Percentiles rank a stretch among this genome's conserved stretches.
Conservation (phyloP, 805 yeast genomes). For the Wickerhamomyces sydowiorum region DNA sequence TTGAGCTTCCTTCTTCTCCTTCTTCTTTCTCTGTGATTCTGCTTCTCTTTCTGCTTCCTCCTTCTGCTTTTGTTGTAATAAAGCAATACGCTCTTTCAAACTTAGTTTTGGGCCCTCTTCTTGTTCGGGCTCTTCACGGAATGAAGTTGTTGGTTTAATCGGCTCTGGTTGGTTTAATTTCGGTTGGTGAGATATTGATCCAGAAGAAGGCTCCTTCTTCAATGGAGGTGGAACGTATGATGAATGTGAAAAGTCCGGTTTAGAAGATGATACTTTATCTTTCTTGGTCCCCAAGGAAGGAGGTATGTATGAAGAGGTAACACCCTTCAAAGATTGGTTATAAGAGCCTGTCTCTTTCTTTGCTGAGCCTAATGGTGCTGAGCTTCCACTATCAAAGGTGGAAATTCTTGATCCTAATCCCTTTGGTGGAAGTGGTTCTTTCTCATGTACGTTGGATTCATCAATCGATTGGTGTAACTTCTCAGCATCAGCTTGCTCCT, state of each 20-base stretch:
- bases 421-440: conserved; percentile 29
- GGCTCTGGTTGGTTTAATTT: not conserved
- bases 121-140: conserved; percentile 23
- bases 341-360: conserved; percentile 1
- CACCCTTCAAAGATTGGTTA: conserved; percentile 18
- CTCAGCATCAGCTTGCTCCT: not conserved
- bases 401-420: not conserved
- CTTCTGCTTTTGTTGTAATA: conserved; percentile 74
- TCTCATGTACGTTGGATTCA: not conserved
- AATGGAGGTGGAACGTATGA: conserved; percentile 23
- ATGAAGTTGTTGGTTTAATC: not conserved
- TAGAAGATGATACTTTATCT: not conserved
- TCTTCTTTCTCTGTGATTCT: conserved; percentile 46
- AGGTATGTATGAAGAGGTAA: conserved; percentile 22
- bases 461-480: not conserved
- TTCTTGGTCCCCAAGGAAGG: conserved; percentile 16
- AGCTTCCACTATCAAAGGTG: not conserved
- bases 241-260: conserved; percentile 15
- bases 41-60: conserved; percentile 75
- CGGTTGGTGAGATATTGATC: conserved; percentile 28
- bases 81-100: conserved; percentile 79
- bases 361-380: conserved; percentile 5
- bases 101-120: conserved; percentile 71
- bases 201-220: conserved; percentile 10
- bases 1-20: conserved; percentile 41